Evolutionary conservation across 192 early-diverging fungal genomes (phyloP), one percentile per base, ranked within the genome.

Genomic region (Blastocladiella britannica): DNA sequence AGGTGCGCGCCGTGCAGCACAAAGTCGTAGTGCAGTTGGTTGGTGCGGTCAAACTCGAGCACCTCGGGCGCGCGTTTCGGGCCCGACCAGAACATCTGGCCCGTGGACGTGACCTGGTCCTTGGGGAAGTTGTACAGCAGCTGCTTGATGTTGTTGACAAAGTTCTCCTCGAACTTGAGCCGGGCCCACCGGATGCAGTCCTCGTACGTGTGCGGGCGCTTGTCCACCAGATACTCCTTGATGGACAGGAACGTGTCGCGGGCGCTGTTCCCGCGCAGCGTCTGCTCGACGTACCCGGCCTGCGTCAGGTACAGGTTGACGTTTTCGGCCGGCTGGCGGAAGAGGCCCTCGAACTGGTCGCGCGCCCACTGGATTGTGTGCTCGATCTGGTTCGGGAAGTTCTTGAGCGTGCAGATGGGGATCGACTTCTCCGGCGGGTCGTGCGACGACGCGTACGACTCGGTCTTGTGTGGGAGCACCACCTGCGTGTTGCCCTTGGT

Each of bases 401-500:
- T 87, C 77, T 86, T 88, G 52, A 89, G 70, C 24, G 87, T 89
- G 74, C 87, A 89, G 60, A 82, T 81, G 43, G 87, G 87, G 53
- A 88, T 91, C 27, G 86, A 82, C 75, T 91, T 96, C 69, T 99
- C 95, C 43, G 89, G 89, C 0, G 95, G 95, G 67, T 99, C 95
- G 60, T 88, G 86, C 31, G 93, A 96, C 23, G 91, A 95, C 3
- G 89, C 89, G 74, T 99, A 99, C 7, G 93, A 93, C 74, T 99
- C 95, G 5, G 95, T 99, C 60, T 96, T 64, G 68, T 77, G 79
- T 18, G 95, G 95, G 65, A 99, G 69, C 18, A 99, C 82, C 18
- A 97, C 91, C 72, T 99, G 95, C 8, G 91, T 94, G 75, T 99
- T 99, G 59, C 95, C 95, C 75, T 99, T 99, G 55, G 95, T 99